phyloP scores from a whole-genome alignment of 768 basidiomycete species.

The Lactarius trivialis region DNA sequence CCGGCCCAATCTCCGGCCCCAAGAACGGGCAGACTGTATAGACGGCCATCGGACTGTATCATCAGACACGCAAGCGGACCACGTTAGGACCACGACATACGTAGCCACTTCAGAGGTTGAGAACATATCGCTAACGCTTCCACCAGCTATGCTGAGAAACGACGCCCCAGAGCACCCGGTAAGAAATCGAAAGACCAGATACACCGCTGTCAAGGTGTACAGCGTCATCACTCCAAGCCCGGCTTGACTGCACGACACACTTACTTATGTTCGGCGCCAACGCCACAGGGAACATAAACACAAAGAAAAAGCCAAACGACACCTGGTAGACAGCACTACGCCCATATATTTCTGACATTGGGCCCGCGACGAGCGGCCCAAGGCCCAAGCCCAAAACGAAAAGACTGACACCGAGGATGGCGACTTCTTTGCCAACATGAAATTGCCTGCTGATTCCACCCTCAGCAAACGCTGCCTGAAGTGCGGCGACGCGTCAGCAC shows the following conservation, averaged over 20 bases:
- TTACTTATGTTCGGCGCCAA: slow-evolving; percentile 62
- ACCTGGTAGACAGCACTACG: slow-evolving; percentile 54
- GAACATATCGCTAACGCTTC: slow-evolving; percentile 54
- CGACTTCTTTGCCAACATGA: slow-evolving; percentile 33
- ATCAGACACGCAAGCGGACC: not conserved
- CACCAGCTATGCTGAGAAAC: slow-evolving; percentile 58
- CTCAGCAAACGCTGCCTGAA: slow-evolving; percentile 35
- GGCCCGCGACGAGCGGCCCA: slow-evolving; percentile 31
- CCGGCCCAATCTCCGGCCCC: slow-evolving; percentile 50
- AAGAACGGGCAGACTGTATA: slow-evolving; percentile 51
- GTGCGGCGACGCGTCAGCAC: not conserved
- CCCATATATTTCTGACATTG: slow-evolving; percentile 50
- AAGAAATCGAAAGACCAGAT: slow-evolving; percentile 55
- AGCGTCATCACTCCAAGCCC: not conserved
- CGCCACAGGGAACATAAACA: slow-evolving; percentile 64
- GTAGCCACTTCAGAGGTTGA: slow-evolving; percentile 48
- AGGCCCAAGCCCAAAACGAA: slow-evolving; percentile 34
- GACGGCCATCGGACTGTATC: slow-evolving; percentile 46
- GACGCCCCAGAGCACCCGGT: slow-evolving; percentile 50
- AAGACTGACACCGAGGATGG: slow-evolving; percentile 36
- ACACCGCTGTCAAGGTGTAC: slow-evolving; percentile 37
- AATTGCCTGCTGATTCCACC: slow-evolving; percentile 34
- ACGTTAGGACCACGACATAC: slow-evolving; percentile 33
- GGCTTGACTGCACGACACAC: slow-evolving; percentile 21
- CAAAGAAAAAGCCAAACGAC: slow-evolving; percentile 55